Conservation (phyloP, 345 rosid genomes). For the Zanthoxylum bungeanum region DNA sequence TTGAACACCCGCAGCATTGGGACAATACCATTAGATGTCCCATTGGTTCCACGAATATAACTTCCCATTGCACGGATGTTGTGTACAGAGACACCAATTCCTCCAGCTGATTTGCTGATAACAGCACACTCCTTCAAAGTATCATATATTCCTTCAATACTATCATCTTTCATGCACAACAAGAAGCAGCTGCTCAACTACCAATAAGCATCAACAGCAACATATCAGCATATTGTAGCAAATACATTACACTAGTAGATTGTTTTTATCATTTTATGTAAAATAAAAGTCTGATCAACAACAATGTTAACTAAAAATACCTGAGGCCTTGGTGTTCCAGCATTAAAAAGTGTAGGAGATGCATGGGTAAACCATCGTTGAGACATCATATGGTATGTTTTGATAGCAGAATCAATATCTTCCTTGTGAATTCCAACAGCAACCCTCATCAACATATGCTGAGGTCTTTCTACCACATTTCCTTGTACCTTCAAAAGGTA, state of each 20-base stretch:
- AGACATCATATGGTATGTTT: conserved; percentile 88
- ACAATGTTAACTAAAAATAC: conserved; percentile 28
- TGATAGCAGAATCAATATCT: conserved; percentile 67
- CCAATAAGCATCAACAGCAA: conserved; percentile 8
- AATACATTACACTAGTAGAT: not conserved
- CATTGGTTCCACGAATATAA: conserved; percentile 76
- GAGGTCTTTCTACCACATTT: conserved; percentile 84
- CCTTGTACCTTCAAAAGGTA: conserved; percentile 86
- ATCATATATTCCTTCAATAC: conserved; percentile 92
- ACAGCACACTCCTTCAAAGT: conserved; percentile 94
- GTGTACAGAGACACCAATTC: conserved; percentile 87
- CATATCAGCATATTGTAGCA: not conserved
- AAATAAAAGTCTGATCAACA: not conserved
- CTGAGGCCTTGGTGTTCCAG: conserved; percentile 91
- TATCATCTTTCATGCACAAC: conserved; percentile 90
- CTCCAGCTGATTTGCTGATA: conserved; percentile 93
- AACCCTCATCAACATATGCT: conserved; percentile 96
- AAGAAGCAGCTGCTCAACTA: conserved; percentile 93
- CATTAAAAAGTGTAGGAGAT: conserved; percentile 89
- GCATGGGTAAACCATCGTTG: conserved; percentile 98
- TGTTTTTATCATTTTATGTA: too few relatives aligned
- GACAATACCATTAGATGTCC: conserved; percentile 79
- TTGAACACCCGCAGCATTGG: conserved; percentile 81
- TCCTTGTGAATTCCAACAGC: conserved; percentile 82
- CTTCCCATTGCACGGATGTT: conserved; percentile 82